Evolutionary conservation across 2,329 filamentous ascomycete genomes (phyloP).

Genomic region (Diplodia corticola): DNA sequence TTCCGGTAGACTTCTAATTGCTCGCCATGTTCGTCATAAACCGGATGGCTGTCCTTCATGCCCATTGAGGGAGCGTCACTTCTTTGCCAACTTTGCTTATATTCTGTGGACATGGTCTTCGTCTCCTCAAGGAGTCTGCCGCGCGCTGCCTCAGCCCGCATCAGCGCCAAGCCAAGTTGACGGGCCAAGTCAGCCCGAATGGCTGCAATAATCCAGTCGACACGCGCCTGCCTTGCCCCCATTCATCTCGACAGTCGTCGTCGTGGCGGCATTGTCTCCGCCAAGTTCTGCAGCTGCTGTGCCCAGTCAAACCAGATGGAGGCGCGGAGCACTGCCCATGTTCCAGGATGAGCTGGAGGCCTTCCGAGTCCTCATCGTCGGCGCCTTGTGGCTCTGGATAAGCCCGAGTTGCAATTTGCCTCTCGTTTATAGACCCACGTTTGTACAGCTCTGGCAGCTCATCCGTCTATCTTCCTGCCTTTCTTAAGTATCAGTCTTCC

Average conservation of each 20-base stretch:
- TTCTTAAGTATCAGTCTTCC: constrained; percentile 3
- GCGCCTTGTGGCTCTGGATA: constrained; percentile 4
- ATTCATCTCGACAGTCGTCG: background rate
- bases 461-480: background rate
- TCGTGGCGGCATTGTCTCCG: background rate
- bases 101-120: background rate
- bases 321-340: background rate
- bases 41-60: background rate
- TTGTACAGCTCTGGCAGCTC: constrained; percentile 3
- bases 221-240: background rate
- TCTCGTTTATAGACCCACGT: background rate
- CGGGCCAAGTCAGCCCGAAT: constrained; percentile 10
- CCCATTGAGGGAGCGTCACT: background rate
- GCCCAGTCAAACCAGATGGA: constrained; percentile 18
- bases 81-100: background rate
- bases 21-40: background rate
- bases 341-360: background rate
- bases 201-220: background rate
- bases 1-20: background rate
- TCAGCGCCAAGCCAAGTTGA: constrained; percentile 13
- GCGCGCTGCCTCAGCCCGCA: constrained; percentile 11
- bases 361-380: constrained; percentile 9
- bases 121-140: background rate
- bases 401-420: constrained; percentile 9
- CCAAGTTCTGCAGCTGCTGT: constrained; percentile 7